Evolutionary conservation across 257 asterid species (phyloP), one percentile per base, ranked within the genome.

Genomic region (Gentiana straminea): DNA sequence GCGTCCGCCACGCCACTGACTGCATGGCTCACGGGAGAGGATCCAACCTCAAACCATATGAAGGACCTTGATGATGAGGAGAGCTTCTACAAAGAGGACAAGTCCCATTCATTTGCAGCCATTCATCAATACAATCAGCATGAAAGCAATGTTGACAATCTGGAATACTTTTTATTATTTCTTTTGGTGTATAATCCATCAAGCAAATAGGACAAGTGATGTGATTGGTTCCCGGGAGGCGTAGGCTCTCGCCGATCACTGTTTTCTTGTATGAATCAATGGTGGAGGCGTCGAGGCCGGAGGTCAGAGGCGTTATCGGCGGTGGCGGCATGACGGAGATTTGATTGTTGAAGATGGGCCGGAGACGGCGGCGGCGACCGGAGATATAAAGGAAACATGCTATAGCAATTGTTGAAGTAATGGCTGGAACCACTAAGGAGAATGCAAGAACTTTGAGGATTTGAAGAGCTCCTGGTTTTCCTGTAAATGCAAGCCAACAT

Each of bases 141-240:
- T 86, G 98, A 63, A 90, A 86, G 65, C 94, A 90, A 58, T 90
- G 98, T 2, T 81, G 74, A 57, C 95, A 86, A 2, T 64, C 77
- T 6, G 96, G 89, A 13, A 90, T 77, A 62, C 91, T 64, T 59
- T 83, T 68, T 1, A 90, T 13, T 2, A 75, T 74, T 51, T 90
- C 94, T 58, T 75, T 82, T 0, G 96, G 82, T 4, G 61, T 43
- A 54, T 90, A 90, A 9, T 90, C 97, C 1, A 58, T 65, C 5
- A 90, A 64, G 51, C 98, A 86, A 71, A 90, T 90, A 0, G 98
- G 81, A 59, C 98, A 90, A 13, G 80, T 80, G 9, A 55, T 65
- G 4, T 80, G 81, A 51, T 82, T 82, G 32, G 81, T 84, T 46
- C 87, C 87, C 0, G 91, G 85, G 4, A 82, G 59, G 4, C 91